Percentiles rank a stretch among this genome's conserved stretches.
Evolutionary conservation across 2,329 filamentous ascomycete species (phyloP).

Genomic region (Aspergillus sp.): DNA sequence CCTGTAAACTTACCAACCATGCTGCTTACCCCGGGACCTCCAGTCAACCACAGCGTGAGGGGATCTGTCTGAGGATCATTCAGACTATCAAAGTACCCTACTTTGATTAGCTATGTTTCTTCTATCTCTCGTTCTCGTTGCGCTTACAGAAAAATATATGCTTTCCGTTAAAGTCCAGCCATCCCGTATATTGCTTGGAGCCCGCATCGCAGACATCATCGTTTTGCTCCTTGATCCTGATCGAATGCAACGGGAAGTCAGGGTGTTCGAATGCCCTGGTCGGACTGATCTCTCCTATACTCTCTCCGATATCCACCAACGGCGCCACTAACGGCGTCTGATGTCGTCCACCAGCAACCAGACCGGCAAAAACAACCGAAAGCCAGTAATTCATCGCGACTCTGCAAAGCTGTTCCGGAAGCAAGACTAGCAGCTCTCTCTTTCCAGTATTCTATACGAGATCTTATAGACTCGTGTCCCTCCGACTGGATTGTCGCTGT

Average conservation of each 20-base stretch:
- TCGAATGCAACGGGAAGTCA: constrained; percentile 12
- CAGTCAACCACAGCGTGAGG: constrained; percentile 17
- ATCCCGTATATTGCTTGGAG: constrained; percentile 21
- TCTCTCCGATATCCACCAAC: too few relatives aligned
- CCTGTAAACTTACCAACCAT: constrained; percentile 8
- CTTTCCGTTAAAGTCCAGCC: constrained; percentile 16
- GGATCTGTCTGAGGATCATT: constrained; percentile 15
- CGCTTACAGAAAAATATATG: constrained; percentile 12
- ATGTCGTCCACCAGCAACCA: neutral
- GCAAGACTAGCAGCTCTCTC: too few relatives aligned
- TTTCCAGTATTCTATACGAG: too few relatives aligned
- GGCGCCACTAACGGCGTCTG: neutral
- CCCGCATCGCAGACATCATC: constrained; percentile 18
- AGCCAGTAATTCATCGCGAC: neutral
- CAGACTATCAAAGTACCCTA: constrained; percentile 16
- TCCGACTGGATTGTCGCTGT: too few relatives aligned
- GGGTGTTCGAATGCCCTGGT: constrained; percentile 6
- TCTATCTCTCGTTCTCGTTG: neutral
- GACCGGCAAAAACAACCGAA: neutral
- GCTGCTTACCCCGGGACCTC: constrained; percentile 14
- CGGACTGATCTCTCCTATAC: too few relatives aligned
- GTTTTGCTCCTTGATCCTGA: constrained; percentile 19
- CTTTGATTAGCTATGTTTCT: neutral
- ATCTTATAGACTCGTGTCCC: too few relatives aligned
- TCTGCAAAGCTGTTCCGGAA: neutral